Evolutionary conservation across 176 grass and related monocot species (phyloP), one percentile per base, ranked within the genome.

Genomic region (Musa acuminata): DNA sequence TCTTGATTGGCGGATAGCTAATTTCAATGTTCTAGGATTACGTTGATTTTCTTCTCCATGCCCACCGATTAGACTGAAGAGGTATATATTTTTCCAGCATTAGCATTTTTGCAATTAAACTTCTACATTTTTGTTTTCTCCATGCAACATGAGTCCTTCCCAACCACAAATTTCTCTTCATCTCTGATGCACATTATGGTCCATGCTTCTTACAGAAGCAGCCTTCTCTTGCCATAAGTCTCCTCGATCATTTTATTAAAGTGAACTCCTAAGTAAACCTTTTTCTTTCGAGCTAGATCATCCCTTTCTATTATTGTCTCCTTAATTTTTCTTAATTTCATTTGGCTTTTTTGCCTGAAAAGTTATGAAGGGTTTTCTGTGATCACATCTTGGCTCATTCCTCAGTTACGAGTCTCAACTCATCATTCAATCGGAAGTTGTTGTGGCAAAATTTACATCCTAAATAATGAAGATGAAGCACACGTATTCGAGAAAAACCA

Each of bases 11-110:
- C 23, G 1, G 35, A 50, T 70, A 14, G 35, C 43, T 49, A 13
- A n/a, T 50, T 70, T 50, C 67, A 9, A 70, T 14, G n/a, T 70
- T n/a, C 67, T 51, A 70, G 67, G 67, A 19, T 70, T 70, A 11
- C 25, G n/a, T 50, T 14, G 13, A 14, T n/a, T 70, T 50, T 70
- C 17, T 69, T 50, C 35, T 49, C 16, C 21, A 3, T 50, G 11
- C 13, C 50, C 19, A 51, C 43, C 50, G 17, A 12, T 50, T 13
- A 10, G 22, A 65, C 26, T 12, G 21, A 26, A 26, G 1, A 23
- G 11, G 62, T 26, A 5, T 20, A 62, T 62, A 13, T 20, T 22
- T 17, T 67, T 67, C 64, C 13, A 8, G 64, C 11, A 8, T 50
- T 35, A 70, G 16, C 16, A 35, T 35, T 35, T 70, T 70, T 21